A percentile compares a stretch with the other conserved stretches of the same genome.
These are phyloP conservation scores for Pichia sp. DNA, from an alignment of 1,139 yeast species.

Conservation along the genomic window DNA sequence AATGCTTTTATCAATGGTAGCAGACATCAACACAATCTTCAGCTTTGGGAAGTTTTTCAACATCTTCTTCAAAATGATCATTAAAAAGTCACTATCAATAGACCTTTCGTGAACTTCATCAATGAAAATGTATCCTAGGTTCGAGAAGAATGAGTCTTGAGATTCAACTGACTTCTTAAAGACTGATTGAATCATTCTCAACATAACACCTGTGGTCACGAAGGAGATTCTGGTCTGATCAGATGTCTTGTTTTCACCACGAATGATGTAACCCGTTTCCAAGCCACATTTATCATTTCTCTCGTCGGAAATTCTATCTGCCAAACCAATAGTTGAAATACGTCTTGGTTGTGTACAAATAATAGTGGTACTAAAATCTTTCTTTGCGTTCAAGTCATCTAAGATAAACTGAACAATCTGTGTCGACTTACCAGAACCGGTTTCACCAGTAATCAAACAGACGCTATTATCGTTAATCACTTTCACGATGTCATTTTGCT, in stretches of 20 bases:
- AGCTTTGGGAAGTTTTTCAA: slow-evolving; percentile 41
- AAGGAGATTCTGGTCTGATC: slow-evolving; percentile 64
- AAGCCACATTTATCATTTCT: slow-evolving; percentile 60
- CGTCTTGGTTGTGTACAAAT: slow-evolving; percentile 94
- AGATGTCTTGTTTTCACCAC: slow-evolving; percentile 77
- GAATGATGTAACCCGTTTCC: slow-evolving; percentile 82
- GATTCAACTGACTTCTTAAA: slow-evolving; percentile 16
- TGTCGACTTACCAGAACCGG: slow-evolving; percentile 95
- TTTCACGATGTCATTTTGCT: slow-evolving; percentile 46
- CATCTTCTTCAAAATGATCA: slow-evolving; percentile 66
- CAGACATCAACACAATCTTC: slow-evolving; percentile 84
- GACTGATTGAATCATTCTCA: slow-evolving; percentile 70
- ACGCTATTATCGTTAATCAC: slow-evolving; percentile 55
- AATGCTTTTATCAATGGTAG: slow-evolving; percentile 73
- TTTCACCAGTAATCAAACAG: slow-evolving; percentile 86
- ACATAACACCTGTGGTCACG: slow-evolving; percentile 87
- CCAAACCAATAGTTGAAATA: slow-evolving; percentile 90
- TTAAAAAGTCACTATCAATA: slow-evolving; percentile 78
- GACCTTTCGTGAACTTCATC: slow-evolving; percentile 98
- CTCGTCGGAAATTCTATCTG: slow-evolving; percentile 87
- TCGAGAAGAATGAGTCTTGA: slow-evolving; percentile 37
- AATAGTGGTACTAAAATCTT: slow-evolving; percentile 50
- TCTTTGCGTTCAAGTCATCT: slow-evolving; percentile 46
- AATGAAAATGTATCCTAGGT: slow-evolving; percentile 62
- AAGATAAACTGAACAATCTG: slow-evolving; percentile 86